Base-by-base conservation (phyloP, 768 basidiomycete species). In the Ramaria sp. region DNA sequence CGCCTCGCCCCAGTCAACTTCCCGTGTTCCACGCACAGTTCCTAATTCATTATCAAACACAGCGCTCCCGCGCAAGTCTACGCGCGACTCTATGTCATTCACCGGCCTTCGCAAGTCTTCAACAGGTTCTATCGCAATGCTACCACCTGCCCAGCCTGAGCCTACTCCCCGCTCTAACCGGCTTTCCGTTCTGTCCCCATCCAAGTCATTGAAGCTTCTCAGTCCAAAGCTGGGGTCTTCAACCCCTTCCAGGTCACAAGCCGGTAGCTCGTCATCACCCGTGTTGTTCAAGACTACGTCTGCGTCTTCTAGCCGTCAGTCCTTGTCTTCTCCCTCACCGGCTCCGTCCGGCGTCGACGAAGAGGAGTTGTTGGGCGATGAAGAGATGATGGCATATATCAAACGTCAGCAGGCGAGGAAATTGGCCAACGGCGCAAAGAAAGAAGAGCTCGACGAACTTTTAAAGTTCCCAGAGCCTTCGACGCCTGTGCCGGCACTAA, bases 341-440 rank as follows among this genome's bases (percentile, higher is more conserved):
- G 81, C 79, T 6, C 84, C 85, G 27, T 84, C 81, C 62, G 55
- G 46, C 2, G 74, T 88, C 2, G 91, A 91, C 58, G 93, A 94
- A 59, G 91, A 94, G 60, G 90, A 94, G 67, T 51, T 86, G 7
- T 71, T 88, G 17, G 96, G 90, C 15, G 96, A 99, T 66, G 93
- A 96, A 60, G 96, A 99, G 72, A 99, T 99, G 96, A 70, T 88
- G 65, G 85, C 88, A 58, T 99, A 95, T 69, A 89, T 97, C 61
- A 81, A 83, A 62, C 80, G 93, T 24, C 90, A 96, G 61, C 87
- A 92, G 63, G 82, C 89, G 39, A 92, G 92, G 74, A 91, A 86
- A 69, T 68, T 92, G 60, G 86, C 89, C 10, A 76, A 78, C 12
- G 91, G 91, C 30, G 84, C 90, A 7, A 84, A 82, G 33, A 89